Base-by-base conservation (phyloP, 2,329 filamentous ascomycete species). In the Cladosporium sp. region DNA sequence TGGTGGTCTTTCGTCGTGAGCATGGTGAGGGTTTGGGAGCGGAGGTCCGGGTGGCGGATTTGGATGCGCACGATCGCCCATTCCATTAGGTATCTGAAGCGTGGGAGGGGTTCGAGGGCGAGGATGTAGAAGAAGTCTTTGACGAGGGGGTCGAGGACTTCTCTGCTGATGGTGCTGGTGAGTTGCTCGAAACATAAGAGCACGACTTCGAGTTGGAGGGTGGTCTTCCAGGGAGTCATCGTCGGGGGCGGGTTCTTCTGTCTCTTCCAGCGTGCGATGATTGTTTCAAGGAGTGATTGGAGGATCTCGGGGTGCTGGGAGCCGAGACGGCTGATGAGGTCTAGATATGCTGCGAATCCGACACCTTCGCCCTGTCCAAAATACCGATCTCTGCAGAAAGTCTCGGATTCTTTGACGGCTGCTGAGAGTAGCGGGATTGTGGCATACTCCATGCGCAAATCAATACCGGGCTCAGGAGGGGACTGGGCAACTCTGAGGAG, bases 221-320 rank as follows among this genome's bases (percentile, higher is more conserved):
- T 67, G n/a, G 68, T 66, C 55, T 77, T 77, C 72, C 72, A 77
- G 40, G 69, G 68, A 52, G 64, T 70, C 33, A 75, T 69, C 30
- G 71, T 69, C 3, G 70, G 70, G 8, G 71, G 60, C 3, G 72
- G 69, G 9, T 62, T 55, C 53, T 68, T 70, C 52, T 77, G 74
- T 11, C 58, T 57, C 16, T 59, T 57, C 73, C 74, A 77, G 7
- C 49, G 49, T 9, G 35, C 38, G 13, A 51, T 35, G 15, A 51
- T 8, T 67, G 71, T 22, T 71, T 55, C 3, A 74, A 49, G 1
- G 75, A 50, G 4, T 55, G 54, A 18, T 67, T 52, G 20, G 49
- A 52, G 30, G n/a, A 55, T 33, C 19, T 48, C 30, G 4, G 36
- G 19, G 25, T 57, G 49, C 6, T 56, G 50, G 2, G 42, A 30